Evolutionary conservation across 1,284 basidiomycete genomes (phyloP).

Genomic region (Puccinia polysora): DNA sequence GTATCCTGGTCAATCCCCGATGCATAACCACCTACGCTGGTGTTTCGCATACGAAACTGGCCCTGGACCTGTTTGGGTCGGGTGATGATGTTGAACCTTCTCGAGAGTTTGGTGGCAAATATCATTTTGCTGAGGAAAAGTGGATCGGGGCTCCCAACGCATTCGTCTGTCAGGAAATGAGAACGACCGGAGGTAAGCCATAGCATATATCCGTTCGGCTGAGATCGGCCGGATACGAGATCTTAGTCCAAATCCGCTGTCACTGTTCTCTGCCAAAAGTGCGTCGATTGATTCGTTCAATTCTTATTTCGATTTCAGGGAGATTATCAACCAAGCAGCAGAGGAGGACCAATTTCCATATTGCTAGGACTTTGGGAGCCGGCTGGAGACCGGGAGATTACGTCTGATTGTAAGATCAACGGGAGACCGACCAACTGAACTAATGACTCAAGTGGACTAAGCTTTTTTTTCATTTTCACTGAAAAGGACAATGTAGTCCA

Average conservation of each 20-base stretch:
- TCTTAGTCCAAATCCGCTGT: too few relatives aligned
- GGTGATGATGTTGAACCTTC: slow-evolving; percentile 61
- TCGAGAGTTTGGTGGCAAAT: slow-evolving; percentile 60
- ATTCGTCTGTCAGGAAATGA: slow-evolving; percentile 93
- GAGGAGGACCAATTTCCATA: slow-evolving; percentile 11
- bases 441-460: too few relatives aligned
- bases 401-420: too few relatives aligned
- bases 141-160: slow-evolving; percentile 78
- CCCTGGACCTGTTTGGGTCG: slow-evolving; percentile 77
- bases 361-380: slow-evolving; percentile 7
- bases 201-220: neutral
- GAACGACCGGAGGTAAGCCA: slow-evolving; percentile 54
- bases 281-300: too few relatives aligned
- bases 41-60: slow-evolving; percentile 84
- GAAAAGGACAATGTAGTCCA: too few relatives aligned
- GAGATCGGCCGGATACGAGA: too few relatives aligned
- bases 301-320: too few relatives aligned
- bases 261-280: neutral
- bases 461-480: too few relatives aligned
- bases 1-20: slow-evolving; percentile 86
- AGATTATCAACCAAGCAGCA: slow-evolving; percentile 19
- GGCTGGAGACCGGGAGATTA: slow-evolving; percentile 27
- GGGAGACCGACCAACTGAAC: too few relatives aligned
- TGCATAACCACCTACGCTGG: slow-evolving; percentile 95
- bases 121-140: slow-evolving; percentile 78